phyloP scores from a whole-genome alignment of 345 rosid species.

The Carallia brachiata region DNA sequence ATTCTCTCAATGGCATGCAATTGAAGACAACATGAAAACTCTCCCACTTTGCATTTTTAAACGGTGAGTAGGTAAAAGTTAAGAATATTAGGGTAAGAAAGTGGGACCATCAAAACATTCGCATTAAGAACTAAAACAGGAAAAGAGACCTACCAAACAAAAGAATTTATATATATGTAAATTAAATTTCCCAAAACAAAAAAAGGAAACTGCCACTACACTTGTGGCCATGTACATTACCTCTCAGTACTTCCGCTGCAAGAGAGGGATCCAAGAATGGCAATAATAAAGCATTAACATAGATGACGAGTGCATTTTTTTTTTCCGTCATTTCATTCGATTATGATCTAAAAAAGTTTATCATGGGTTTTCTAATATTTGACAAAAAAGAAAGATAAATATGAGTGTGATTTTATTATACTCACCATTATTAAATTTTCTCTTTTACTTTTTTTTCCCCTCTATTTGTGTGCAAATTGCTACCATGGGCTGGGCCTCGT shows the following conservation, averaged over 20 bases:
- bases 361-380: not conserved
- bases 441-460: not conserved
- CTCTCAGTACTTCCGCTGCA: slow-evolving; percentile 6
- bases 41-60: not conserved
- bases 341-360: no score
- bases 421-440: slow-evolving; percentile 8
- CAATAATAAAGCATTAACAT: not conserved
- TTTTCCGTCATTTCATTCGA: no score
- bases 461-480: no score
- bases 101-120: not conserved
- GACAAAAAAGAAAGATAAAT: not conserved
- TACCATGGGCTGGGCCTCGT: slow-evolving; percentile 3
- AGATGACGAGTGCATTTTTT: no score
- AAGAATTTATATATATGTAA: slow-evolving; percentile 43
- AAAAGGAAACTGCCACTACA: slow-evolving; percentile 27
- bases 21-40: no score
- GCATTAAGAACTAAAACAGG: not conserved
- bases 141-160: slow-evolving; percentile 20
- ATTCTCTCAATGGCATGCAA: no score
- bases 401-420: not conserved
- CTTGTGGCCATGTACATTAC: slow-evolving; percentile 50
- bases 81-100: not conserved
- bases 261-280: not conserved
- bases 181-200: slow-evolving; percentile 9
- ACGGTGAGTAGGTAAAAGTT: no score